These are phyloP conservation scores for Neodidymelliopsis sp. DNA, from an alignment of 2,329 filamentous ascomycete species.

Conservation along the genomic window DNA sequence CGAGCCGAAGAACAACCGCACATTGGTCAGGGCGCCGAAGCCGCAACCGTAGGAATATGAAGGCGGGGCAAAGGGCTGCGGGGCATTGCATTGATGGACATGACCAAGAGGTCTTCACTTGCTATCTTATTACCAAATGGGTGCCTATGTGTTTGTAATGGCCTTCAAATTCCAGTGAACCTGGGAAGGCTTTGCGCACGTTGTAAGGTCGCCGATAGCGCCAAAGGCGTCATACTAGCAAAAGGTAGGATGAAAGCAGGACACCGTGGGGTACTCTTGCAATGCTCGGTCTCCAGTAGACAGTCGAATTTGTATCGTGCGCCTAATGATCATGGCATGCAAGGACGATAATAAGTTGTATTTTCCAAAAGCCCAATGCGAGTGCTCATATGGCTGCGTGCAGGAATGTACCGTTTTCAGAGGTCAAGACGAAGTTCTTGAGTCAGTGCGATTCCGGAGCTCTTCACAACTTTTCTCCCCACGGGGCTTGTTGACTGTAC, in stretches of 20 bases:
- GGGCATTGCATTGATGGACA: constrained; percentile 7
- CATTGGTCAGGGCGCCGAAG: constrained; percentile 7
- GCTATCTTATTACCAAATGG: too few relatives aligned
- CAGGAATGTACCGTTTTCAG: constrained; percentile 13
- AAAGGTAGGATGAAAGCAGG: background rate
- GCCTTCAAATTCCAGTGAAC: too few relatives aligned
- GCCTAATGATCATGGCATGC: too few relatives aligned
- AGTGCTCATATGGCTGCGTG: background rate
- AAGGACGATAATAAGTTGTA: background rate
- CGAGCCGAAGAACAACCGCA: constrained; percentile 1
- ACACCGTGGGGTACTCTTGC: background rate
- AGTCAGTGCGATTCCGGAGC: constrained; percentile 41
- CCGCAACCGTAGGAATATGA: constrained; percentile 22
- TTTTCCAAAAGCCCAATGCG: background rate
- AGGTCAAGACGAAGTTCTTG: constrained; percentile 24
- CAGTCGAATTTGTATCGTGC: too few relatives aligned
- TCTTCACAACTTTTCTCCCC: constrained; percentile 33
- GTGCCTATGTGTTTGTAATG: too few relatives aligned
- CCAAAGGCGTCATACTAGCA: background rate
- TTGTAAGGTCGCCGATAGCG: background rate
- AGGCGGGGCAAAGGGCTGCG: constrained; percentile 18
- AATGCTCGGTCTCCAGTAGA: background rate
- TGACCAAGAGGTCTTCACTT: constrained; percentile 1
- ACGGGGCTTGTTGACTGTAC: constrained; percentile 31
- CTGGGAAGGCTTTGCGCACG: background rate